A percentile compares a stretch with the other conserved stretches of the same genome.
These are phyloP conservation scores for Brasilioporus rufonigricans DNA, from an alignment of 768 basidiomycete genomes.

Conservation along the genomic window DNA sequence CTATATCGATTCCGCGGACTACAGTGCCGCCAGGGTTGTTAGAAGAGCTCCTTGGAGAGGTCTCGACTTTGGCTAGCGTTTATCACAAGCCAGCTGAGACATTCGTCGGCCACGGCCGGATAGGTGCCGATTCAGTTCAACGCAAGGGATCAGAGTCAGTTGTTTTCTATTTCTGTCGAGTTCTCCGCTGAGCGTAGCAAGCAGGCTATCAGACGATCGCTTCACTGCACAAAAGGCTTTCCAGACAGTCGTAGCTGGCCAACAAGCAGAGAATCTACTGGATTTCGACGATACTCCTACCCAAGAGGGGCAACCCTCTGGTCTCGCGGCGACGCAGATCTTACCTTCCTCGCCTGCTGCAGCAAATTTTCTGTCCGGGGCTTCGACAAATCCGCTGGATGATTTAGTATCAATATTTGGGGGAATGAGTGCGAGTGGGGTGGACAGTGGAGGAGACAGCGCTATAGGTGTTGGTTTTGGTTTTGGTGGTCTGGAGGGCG, in stretches of 20 bases:
- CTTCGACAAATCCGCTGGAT: constrained; percentile 86
- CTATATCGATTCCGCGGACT: constrained; percentile 89
- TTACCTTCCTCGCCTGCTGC: constrained; percentile 71
- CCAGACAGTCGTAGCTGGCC: constrained; percentile 85
- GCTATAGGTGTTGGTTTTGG: constrained; percentile 5
- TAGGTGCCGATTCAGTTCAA: constrained; percentile 79
- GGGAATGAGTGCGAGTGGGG: constrained; percentile 35
- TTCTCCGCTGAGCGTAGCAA: neutral
- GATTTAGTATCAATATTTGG: constrained; percentile 94
- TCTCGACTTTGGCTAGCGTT: constrained; percentile 87
- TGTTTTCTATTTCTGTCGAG: neutral
- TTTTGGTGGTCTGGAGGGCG: constrained; percentile 20
- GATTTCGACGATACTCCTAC: constrained; percentile 82
- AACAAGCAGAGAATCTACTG: constrained; percentile 91
- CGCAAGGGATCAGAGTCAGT: constrained; percentile 61
- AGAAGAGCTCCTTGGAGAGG: constrained; percentile 89
- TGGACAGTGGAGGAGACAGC: constrained; percentile 10
- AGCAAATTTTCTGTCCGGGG: constrained; percentile 70
- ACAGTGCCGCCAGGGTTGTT: constrained; percentile 84
- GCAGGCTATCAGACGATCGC: constrained; percentile 64
- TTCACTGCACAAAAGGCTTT: constrained; percentile 77
- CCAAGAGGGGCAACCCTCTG: constrained; percentile 59
- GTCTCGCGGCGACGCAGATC: constrained; percentile 75
- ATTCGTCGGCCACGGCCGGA: constrained; percentile 88
- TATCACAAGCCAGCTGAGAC: constrained; percentile 98